Percentiles rank a stretch among this genome's conserved stretches.
Evolutionary conservation across 306 rosid species (phyloP).

Genomic region (Oxytropis ochrocephala): DNA sequence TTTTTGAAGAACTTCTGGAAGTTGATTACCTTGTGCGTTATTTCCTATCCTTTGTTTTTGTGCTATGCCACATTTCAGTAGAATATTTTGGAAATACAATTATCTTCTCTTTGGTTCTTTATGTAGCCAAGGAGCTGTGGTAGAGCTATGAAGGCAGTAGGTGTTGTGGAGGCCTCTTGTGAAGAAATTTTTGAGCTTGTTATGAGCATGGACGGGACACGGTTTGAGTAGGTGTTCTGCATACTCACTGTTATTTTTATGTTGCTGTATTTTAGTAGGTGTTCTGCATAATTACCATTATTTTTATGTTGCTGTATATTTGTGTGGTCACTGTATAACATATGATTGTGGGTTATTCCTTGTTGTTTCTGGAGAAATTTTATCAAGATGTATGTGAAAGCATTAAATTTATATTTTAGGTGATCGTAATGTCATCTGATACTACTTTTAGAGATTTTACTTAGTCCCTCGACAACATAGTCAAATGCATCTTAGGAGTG

Average conservation of each 20-base stretch:
- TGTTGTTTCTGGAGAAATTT: conserved; percentile 2
- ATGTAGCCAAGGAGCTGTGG: conserved; percentile 97
- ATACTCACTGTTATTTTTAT: conserved; percentile 15
- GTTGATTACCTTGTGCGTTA: conserved; percentile 93
- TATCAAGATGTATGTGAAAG: background rate
- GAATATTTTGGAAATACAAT: conserved; percentile 21
- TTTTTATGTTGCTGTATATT: background rate
- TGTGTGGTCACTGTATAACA: background rate
- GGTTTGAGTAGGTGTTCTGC: conserved; percentile 97
- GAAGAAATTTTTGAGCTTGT: conserved; percentile 97
- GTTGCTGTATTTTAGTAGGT: conserved; percentile 51
- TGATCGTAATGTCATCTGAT: background rate
- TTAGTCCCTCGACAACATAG: background rate
- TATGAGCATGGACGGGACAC: conserved; percentile 99
- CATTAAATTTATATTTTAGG: background rate
- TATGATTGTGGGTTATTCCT: conserved; percentile 12
- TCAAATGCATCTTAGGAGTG: background rate
- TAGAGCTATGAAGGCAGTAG: conserved; percentile 99
- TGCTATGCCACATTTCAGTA: conserved; percentile 12
- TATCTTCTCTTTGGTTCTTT: conserved; percentile 30
- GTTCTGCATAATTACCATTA: conserved; percentile 23
- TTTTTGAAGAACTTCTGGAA: conserved; percentile 91
- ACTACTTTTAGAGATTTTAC: background rate
- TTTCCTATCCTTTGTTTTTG: conserved; percentile 13
- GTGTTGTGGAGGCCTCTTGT: conserved; percentile 95